Conservation (phyloP, 345 rosid genomes). For the Ceriops zippeliana region DNA sequence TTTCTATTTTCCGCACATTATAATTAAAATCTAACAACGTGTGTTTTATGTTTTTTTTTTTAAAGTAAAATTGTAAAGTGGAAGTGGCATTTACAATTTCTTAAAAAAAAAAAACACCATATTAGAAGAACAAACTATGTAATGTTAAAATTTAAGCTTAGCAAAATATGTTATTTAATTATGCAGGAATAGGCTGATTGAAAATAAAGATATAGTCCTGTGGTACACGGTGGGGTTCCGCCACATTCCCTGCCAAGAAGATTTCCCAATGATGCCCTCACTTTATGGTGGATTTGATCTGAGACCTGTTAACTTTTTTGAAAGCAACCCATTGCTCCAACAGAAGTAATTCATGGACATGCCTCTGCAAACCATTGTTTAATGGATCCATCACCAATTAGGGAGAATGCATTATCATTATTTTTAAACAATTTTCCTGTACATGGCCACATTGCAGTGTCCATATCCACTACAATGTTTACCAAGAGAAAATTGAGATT, state of each 20-base stretch:
- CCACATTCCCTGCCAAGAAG: conserved; percentile 76
- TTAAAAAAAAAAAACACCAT: too few species aligned
- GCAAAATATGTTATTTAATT: not conserved
- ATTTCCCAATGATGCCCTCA: conserved; percentile 72
- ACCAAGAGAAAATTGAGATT: too few species aligned
- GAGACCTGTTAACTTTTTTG: conserved; percentile 62
- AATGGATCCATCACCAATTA: not conserved
- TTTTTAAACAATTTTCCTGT: not conserved
- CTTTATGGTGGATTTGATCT: conserved; percentile 64
- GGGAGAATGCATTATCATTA: not conserved
- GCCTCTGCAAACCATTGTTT: too few species aligned
- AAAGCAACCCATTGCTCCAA: conserved; percentile 48
- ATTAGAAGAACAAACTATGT: too few species aligned
- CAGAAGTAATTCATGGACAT: not conserved
- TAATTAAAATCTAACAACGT: too few species aligned
- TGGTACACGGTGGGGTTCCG: conserved; percentile 82
- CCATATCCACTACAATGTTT: not conserved
- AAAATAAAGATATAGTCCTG: conserved; percentile 65
- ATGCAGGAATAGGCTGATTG: conserved; percentile 62
- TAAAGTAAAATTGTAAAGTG: too few species aligned
- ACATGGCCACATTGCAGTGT: too few species aligned
- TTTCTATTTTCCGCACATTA: too few species aligned
- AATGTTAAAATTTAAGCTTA: not conserved
- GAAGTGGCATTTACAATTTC: too few species aligned
- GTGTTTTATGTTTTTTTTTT: too few species aligned